These are phyloP conservation scores for Puccinia horiana DNA, from an alignment of 1,284 basidiomycete species.

Conservation along the genomic window DNA sequence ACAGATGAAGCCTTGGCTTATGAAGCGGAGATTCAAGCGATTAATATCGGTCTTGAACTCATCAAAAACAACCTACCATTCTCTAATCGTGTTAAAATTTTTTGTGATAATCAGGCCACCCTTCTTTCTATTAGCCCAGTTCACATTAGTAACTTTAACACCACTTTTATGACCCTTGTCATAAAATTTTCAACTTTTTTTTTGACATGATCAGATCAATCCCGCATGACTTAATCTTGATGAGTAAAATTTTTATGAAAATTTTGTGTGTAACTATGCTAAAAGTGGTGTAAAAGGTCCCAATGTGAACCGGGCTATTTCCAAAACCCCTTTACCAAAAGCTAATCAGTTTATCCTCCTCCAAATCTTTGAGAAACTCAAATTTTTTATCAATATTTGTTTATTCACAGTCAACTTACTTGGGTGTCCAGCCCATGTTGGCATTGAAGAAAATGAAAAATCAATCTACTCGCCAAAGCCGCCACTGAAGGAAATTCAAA, in stretches of 20 bases:
- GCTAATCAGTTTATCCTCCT: not conserved
- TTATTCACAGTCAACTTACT: not conserved
- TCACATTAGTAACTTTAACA: too few relatives aligned
- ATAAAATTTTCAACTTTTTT: too few relatives aligned
- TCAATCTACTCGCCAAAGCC: not conserved
- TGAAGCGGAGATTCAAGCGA: not conserved
- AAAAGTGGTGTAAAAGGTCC: too few relatives aligned
- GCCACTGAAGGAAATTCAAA: not conserved
- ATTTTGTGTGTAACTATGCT: too few relatives aligned
- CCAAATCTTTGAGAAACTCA: not conserved
- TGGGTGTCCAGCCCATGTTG: slow-evolving; percentile 8
- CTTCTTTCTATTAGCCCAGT: not conserved
- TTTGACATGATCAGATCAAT: too few relatives aligned
- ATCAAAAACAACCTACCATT: not conserved
- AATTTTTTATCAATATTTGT: not conserved
- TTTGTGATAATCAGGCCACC: not conserved
- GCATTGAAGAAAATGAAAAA: not conserved
- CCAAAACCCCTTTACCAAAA: not conserved
- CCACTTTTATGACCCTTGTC: too few relatives aligned
- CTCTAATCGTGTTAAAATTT: not conserved
- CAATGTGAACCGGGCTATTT: too few relatives aligned
- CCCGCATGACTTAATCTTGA: too few relatives aligned
- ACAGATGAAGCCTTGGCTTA: not conserved
- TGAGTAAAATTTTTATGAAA: too few relatives aligned
- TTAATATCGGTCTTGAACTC: not conserved